These are phyloP conservation scores for Irpex sp. DNA, from an alignment of 1,284 basidiomycete genomes.

Conservation along the genomic window DNA sequence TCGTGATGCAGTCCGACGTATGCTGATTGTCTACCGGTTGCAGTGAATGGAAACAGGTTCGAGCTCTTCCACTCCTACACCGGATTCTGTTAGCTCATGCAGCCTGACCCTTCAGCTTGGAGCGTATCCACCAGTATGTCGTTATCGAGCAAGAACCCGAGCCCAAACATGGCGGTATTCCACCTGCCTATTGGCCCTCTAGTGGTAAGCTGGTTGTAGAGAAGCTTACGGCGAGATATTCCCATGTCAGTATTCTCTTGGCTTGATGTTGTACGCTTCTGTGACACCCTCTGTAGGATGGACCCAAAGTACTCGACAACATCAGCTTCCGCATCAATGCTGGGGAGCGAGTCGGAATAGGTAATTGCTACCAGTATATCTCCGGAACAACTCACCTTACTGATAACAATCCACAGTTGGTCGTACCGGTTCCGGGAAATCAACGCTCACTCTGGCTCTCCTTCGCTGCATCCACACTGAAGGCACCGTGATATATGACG, in stretches of 20 bases:
- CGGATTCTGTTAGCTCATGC: too few relatives aligned
- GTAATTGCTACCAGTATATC: slow-evolving; percentile 11
- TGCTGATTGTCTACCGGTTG: neutral
- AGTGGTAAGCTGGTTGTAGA: slow-evolving; percentile 7
- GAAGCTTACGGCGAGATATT: slow-evolving; percentile 5
- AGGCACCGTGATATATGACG: slow-evolving; percentile 37
- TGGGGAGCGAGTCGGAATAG: slow-evolving; percentile 52
- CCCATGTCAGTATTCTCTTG: neutral
- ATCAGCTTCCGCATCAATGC: slow-evolving; percentile 43
- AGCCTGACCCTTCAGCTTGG: too few relatives aligned
- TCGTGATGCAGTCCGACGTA: neutral
- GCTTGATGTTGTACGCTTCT: neutral
- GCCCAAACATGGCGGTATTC: neutral
- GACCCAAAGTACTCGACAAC: slow-evolving; percentile 42
- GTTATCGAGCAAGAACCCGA: slow-evolving; percentile 9
- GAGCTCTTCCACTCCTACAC: neutral
- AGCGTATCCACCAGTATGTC: slow-evolving; percentile 9
- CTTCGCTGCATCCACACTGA: slow-evolving; percentile 41
- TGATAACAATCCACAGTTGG: slow-evolving; percentile 43
- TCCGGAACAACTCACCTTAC: neutral
- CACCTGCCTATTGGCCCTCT: slow-evolving; percentile 9
- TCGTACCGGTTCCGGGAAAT: slow-evolving; percentile 75
- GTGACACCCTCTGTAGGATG: slow-evolving; percentile 21
- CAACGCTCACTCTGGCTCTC: slow-evolving; percentile 35
- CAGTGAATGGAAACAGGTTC: slow-evolving; percentile 5